A percentile compares a stretch with the other conserved stretches of the same genome.
phyloP scores from a whole-genome alignment of 169 alveolate species.

The Plasmodium vinckei region DNA sequence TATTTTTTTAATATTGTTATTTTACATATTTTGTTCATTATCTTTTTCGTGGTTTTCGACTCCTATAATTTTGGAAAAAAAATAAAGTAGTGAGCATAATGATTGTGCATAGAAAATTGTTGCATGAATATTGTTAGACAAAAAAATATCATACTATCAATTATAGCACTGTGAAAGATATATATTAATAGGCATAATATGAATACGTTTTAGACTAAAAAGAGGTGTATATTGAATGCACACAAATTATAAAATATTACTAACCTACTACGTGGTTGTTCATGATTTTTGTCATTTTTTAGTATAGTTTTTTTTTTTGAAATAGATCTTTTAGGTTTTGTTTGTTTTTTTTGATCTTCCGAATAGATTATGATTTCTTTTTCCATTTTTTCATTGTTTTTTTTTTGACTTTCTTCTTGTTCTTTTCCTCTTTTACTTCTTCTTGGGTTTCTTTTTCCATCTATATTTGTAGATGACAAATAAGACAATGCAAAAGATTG shows the following conservation, averaged over 20 bases:
- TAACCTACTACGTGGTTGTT: not conserved
- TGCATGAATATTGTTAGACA: too few relatives aligned
- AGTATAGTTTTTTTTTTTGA: not conserved
- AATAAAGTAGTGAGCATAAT: too few relatives aligned
- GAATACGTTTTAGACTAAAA: not conserved
- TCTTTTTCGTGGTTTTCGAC: too few relatives aligned
- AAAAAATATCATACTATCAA: too few relatives aligned
- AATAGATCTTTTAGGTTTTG: not conserved
- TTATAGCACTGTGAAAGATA: too few relatives aligned
- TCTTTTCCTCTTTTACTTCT: constrained; percentile 2
- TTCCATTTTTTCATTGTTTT: constrained; percentile 13
- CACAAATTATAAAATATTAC: too few relatives aligned
- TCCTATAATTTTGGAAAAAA: too few relatives aligned
- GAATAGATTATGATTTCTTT: not conserved
- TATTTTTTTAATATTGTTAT: too few relatives aligned
- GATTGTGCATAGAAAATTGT: too few relatives aligned
- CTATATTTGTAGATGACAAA: not conserved
- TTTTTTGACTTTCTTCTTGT: constrained; percentile 1
- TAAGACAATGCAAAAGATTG: too few relatives aligned
- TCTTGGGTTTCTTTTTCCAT: constrained; percentile 4
- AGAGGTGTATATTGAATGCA: not conserved
- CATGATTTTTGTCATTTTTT: not conserved
- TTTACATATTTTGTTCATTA: too few relatives aligned
- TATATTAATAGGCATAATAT: too few relatives aligned
- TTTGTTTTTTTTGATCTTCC: not conserved